These are phyloP conservation scores for Obelidium mucronatum DNA, from an alignment of 192 early-diverging fungal genomes.

Conservation along the genomic window DNA sequence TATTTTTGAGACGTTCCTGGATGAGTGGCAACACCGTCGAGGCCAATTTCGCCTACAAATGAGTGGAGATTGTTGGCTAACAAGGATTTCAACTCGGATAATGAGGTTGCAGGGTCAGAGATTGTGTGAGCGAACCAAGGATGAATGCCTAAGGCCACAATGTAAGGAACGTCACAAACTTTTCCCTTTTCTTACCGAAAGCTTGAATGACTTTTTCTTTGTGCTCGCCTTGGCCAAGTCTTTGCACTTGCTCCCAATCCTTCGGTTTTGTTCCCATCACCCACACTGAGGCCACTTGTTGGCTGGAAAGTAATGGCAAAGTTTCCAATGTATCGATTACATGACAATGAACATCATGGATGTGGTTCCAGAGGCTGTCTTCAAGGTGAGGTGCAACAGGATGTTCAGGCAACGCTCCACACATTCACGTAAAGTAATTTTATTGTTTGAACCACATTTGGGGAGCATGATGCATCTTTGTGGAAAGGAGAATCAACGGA, in stretches of 20 bases:
- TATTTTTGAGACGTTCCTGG: conserved; percentile 44
- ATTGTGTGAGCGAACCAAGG: conserved; percentile 46
- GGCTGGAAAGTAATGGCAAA: neutral
- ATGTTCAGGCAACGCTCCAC: neutral
- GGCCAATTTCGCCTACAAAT: conserved; percentile 71
- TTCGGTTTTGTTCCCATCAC: conserved; percentile 41
- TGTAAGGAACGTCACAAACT: neutral
- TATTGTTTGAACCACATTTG: no score
- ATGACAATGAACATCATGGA: conserved; percentile 46
- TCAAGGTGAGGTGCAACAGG: neutral
- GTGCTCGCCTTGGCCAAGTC: conserved; percentile 13
- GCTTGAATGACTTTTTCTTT: conserved; percentile 29
- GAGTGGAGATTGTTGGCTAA: conserved; percentile 49
- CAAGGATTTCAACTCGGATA: conserved; percentile 31
- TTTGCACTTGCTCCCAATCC: conserved; percentile 37
- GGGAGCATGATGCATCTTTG: no score
- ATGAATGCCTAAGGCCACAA: conserved; percentile 37
- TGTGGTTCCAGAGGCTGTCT: neutral
- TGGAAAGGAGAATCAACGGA: neutral
- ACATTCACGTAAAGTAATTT: neutral
- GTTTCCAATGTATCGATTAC: conserved; percentile 27
- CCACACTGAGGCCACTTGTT: conserved; percentile 17
- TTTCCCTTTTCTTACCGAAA: conserved; percentile 28
- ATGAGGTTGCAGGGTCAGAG: neutral
- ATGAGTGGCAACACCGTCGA: conserved; percentile 64